phyloP scores from a whole-genome alignment of 345 rosid species.

The Eucalyptus erythrocorys region DNA sequence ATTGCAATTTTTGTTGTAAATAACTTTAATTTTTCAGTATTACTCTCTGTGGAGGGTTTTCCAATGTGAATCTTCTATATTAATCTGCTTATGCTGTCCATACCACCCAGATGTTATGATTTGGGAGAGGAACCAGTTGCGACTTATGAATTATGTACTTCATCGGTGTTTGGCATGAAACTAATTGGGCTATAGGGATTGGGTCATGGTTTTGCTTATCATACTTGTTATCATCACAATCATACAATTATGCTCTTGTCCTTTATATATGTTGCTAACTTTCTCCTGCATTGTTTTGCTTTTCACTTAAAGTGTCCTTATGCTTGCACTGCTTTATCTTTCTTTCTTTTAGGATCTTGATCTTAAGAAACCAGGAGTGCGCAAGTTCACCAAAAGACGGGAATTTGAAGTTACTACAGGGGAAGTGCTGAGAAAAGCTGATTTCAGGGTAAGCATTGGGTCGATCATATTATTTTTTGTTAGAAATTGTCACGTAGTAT shows the following conservation, averaged over 20 bases:
- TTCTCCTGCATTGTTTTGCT: not conserved
- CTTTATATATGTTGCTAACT: not conserved
- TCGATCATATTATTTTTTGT: not conserved
- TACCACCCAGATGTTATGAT: not conserved
- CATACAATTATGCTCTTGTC: not conserved
- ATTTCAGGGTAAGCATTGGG: conserved; percentile 63
- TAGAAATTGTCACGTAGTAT: not conserved
- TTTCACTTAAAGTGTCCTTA: not conserved
- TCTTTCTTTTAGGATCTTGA: conserved; percentile 35
- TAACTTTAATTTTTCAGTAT: not conserved
- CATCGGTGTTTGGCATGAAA: not conserved
- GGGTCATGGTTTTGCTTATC: not conserved
- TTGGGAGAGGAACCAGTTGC: not conserved
- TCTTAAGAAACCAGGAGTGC: conserved; percentile 32
- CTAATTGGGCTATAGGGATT: not conserved
- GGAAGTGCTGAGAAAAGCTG: conserved; percentile 58
- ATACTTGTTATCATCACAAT: not conserved
- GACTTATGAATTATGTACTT: not conserved
- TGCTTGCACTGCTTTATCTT: not conserved
- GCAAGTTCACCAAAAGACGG: conserved; percentile 1
- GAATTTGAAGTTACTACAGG: conserved; percentile 44
- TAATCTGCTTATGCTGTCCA: not conserved
- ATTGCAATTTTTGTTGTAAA: not conserved
- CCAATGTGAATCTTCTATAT: not conserved
- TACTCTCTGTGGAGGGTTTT: not conserved